phyloP scores from a whole-genome alignment of 225 moss, liverwort and hornwort genomes.

The Anthoceros angustus region DNA sequence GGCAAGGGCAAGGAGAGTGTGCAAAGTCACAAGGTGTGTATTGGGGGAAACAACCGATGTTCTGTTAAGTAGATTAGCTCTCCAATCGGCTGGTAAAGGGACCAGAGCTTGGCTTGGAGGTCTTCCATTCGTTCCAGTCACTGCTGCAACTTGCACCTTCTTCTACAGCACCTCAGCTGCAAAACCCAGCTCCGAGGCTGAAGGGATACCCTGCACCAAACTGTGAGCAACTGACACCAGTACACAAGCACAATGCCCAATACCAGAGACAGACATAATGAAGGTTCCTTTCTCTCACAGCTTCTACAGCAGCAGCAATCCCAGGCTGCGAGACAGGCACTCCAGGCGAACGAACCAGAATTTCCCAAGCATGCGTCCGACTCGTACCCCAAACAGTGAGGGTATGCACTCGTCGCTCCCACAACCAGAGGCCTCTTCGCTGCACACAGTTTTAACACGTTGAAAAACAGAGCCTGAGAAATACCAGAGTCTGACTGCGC shows the following conservation, averaged over 20 bases:
- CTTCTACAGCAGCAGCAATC: slow-evolving; percentile 58
- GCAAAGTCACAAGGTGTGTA: too few species aligned
- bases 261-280: background rate
- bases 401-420: too few species aligned
- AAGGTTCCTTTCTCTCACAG: slow-evolving; percentile 26
- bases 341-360: slow-evolving; percentile 80
- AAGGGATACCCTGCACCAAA: slow-evolving; percentile 53
- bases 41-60: slow-evolving; percentile 35
- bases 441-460: too few species aligned
- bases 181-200: slow-evolving; percentile 70
- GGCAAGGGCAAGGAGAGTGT: slow-evolving; percentile 52
- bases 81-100: slow-evolving; percentile 48
- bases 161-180: slow-evolving; percentile 69
- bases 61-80: slow-evolving; percentile 51
- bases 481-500: too few species aligned
- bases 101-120: slow-evolving; percentile 90
- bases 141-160: slow-evolving; percentile 57
- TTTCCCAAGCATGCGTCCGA: too few species aligned
- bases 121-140: slow-evolving; percentile 86
- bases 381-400: too few species aligned
- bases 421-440: too few species aligned
- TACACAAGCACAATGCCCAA: background rate
- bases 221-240: too few species aligned
- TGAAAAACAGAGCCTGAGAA: too few species aligned
- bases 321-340: slow-evolving; percentile 57